phyloP scores from a whole-genome alignment of 768 basidiomycete genomes.

The Phanerodontia chrysosporium region DNA sequence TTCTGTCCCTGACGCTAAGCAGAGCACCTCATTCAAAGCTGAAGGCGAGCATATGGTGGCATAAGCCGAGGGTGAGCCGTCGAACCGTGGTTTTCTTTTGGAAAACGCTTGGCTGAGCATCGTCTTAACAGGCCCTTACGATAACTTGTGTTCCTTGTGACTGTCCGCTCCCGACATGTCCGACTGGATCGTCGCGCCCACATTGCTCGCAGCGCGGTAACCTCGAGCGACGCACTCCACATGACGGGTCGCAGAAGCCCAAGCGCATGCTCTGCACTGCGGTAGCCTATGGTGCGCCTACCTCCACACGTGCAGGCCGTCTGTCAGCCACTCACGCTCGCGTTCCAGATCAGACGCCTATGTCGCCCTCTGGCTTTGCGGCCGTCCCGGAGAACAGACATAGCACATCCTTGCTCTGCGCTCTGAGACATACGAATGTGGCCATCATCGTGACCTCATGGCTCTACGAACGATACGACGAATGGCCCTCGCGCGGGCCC shows the following conservation, averaged over 20 bases:
- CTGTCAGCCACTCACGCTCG: neutral
- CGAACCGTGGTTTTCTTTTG: neutral
- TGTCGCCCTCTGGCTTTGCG: neutral
- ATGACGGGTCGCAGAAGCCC: neutral
- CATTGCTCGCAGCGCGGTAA: neutral
- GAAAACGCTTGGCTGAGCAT: neutral
- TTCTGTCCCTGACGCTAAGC: neutral
- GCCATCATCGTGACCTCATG: neutral
- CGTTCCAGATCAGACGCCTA: neutral
- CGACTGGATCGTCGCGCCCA: neutral
- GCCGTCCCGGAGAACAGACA: neutral
- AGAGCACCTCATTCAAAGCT: neutral
- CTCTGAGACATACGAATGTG: neutral
- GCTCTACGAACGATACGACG: neutral
- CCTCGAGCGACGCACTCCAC: neutral
- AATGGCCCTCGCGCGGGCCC: neutral
- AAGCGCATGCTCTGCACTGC: neutral
- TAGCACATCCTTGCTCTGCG: neutral
- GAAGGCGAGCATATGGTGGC: neutral
- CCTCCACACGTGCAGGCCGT: neutral
- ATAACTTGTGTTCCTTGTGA: neutral
- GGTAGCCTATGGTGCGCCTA: neutral
- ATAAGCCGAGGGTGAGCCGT: slow-evolving; percentile 5
- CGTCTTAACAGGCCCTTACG: neutral
- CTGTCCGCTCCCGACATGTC: neutral